Conservation (phyloP, 164 flowering plant species). For the Vitis labrusca region DNA sequence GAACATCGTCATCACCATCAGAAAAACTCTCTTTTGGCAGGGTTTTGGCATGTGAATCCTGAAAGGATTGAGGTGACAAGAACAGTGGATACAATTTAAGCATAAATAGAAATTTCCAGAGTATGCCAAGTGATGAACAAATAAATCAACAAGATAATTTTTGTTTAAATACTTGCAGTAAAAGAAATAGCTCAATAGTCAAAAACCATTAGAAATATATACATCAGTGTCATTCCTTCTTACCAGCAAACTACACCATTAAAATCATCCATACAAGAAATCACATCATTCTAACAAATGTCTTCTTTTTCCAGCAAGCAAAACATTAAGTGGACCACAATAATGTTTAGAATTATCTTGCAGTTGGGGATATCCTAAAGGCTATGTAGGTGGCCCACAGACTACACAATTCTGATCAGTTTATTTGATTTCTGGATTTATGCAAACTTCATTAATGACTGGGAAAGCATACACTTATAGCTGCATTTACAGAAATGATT, state of each 20-base stretch:
- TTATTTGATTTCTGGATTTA: too few species aligned
- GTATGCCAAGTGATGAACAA: background rate
- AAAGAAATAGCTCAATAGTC: too few species aligned
- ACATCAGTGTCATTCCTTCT: too few species aligned
- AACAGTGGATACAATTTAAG: background rate
- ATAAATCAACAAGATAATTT: background rate
- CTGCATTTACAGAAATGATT: background rate
- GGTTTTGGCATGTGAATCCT: conserved; percentile 31
- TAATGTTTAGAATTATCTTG: background rate
- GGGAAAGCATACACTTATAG: background rate
- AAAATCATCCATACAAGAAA: too few species aligned
- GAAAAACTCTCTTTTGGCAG: conserved; percentile 27
- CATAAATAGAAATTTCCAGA: too few species aligned
- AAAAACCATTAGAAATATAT: too few species aligned
- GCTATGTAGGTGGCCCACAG: too few species aligned
- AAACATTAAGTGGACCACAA: background rate
- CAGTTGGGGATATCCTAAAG: background rate
- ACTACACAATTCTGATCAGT: too few species aligned
- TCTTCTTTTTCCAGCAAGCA: background rate
- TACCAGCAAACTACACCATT: too few species aligned
- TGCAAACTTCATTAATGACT: background rate
- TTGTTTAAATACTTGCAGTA: background rate
- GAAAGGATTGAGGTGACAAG: conserved; percentile 1
- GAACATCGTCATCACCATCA: conserved; percentile 47
- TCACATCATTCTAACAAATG: background rate